phyloP scores from a whole-genome alignment of 495 filamentous ascomycete genomes.

The Aspergillus taichungensis region DNA sequence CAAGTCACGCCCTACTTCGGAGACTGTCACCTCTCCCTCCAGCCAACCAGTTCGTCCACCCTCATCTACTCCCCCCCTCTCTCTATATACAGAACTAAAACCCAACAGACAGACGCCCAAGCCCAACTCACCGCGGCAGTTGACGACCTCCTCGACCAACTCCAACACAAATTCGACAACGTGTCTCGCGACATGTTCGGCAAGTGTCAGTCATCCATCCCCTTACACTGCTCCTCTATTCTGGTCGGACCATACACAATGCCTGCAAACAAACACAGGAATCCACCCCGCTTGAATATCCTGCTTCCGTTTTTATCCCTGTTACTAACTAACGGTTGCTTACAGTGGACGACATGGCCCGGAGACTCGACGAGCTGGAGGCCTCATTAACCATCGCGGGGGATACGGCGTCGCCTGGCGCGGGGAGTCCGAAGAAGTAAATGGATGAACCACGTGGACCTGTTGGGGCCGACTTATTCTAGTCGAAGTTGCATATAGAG shows the following conservation, averaged over 20 bases:
- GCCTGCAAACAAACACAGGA: too few species aligned
- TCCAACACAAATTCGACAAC: conserved; percentile 74
- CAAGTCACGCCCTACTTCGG: neutral
- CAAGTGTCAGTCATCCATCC: conserved; percentile 56
- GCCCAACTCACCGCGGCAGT: conserved; percentile 66
- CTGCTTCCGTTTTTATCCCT: too few species aligned
- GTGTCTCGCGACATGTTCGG: conserved; percentile 78
- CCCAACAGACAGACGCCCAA: conserved; percentile 31
- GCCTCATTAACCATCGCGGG: conserved; percentile 36
- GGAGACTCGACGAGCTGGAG: conserved; percentile 81
- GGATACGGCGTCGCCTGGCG: conserved; percentile 9
- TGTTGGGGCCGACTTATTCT: too few species aligned
- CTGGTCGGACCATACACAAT: neutral
- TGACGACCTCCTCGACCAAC: conserved; percentile 74
- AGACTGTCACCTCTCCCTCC: neutral
- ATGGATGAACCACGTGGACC: too few species aligned
- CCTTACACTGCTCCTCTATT: neutral
- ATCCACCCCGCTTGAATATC: too few species aligned
- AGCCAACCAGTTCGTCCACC: neutral
- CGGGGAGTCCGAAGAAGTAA: conserved; percentile 15
- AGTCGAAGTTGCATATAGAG: too few species aligned
- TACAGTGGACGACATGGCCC: conserved; percentile 91
- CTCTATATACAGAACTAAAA: neutral
- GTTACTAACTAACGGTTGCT: neutral
- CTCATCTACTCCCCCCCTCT: neutral